Evolutionary conservation across 1,284 basidiomycete genomes (phyloP).

Genomic region (Lentinula novae-zelandiae): DNA sequence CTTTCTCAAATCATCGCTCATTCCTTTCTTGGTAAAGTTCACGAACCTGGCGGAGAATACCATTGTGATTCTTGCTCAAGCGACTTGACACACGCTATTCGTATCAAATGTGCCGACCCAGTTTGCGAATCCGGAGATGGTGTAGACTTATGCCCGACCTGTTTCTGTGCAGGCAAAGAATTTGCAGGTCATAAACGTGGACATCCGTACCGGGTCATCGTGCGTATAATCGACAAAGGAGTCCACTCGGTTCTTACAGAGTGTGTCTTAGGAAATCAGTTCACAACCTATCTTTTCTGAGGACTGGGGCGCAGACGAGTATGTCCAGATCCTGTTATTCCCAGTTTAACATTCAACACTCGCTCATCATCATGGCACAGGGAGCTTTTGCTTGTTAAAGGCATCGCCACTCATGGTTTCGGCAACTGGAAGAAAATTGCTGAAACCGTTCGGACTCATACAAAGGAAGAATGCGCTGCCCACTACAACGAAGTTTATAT

Average conservation of each 20-base stretch:
- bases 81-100: conserved; percentile 85
- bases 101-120: conserved; percentile 87
- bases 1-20: conserved; percentile 20
- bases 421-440: conserved; percentile 98
- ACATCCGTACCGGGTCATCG: conserved; percentile 93
- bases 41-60: conserved; percentile 75
- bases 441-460: conserved; percentile 92
- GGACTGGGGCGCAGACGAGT: conserved; percentile 99
- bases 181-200: conserved; percentile 83
- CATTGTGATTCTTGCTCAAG: conserved; percentile 70
- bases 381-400: conserved; percentile 90
- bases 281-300: conserved; percentile 94
- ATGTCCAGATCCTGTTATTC: conserved; percentile 24
- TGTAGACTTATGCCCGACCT: conserved; percentile 84
- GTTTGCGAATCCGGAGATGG: conserved; percentile 74
- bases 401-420: conserved; percentile 84
- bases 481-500: conserved; percentile 90
- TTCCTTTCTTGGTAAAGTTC: conserved; percentile 47
- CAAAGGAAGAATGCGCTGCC: conserved; percentile 90
- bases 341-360: background rate
- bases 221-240: conserved; percentile 36
- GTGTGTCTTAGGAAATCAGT: conserved; percentile 74
- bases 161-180: conserved; percentile 92
- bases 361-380: conserved; percentile 33
- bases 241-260: background rate